Evolutionary conservation across 192 early-diverging fungal genomes (phyloP).

Genomic region (Entophlyctis luteolus): DNA sequence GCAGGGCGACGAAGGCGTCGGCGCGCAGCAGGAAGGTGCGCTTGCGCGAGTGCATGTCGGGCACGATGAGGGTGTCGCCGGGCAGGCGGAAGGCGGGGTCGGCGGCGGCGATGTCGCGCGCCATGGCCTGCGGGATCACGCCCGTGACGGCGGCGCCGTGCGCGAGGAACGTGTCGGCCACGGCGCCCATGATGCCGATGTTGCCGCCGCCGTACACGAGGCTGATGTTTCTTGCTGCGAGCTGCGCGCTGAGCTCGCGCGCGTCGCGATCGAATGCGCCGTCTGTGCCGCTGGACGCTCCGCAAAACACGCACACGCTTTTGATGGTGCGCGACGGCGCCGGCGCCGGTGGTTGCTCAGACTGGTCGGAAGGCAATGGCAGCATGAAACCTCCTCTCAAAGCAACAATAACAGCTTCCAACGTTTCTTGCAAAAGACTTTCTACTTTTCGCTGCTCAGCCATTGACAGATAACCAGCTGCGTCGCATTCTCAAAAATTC

Average conservation of each 20-base stretch:
- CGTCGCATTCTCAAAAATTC: too few species aligned
- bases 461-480: too few species aligned
- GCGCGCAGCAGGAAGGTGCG: conserved; percentile 62
- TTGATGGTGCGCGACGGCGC: too few species aligned
- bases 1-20: conserved; percentile 75
- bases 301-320: conserved; percentile 51
- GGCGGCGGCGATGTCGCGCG: neutral
- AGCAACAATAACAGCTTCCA: too few species aligned
- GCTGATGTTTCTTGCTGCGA: conserved; percentile 5
- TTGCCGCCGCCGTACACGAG: conserved; percentile 45
- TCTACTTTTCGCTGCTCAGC: too few species aligned
- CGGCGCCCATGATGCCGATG: conserved; percentile 77
- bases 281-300: conserved; percentile 26
- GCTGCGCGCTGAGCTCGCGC: conserved; percentile 9
- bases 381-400: too few species aligned
- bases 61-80: conserved; percentile 58
- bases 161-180: conserved; percentile 62
- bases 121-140: conserved; percentile 69
- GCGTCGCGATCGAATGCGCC: conserved; percentile 26
- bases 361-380: too few species aligned
- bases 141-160: conserved; percentile 66
- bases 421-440: too few species aligned
- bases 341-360: too few species aligned
- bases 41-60: conserved; percentile 83
- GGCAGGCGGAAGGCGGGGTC: conserved; percentile 28